Evolutionary conservation across 306 rosid species (phyloP).

Genomic region (Malus fusca): DNA sequence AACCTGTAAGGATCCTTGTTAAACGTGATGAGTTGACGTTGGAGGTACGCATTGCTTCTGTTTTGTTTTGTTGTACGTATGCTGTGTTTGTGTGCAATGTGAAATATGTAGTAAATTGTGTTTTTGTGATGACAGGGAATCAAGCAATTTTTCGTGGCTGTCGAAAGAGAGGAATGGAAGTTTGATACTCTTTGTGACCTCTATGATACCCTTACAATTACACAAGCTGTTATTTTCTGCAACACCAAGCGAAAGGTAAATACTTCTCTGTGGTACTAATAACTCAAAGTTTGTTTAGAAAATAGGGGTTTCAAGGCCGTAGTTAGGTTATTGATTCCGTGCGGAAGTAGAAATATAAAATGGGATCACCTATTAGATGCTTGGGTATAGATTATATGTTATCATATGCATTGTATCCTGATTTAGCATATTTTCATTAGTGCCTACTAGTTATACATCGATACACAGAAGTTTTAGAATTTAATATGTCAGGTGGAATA

Average conservation of each 20-base stretch:
- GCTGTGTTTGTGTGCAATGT: neutral
- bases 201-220: conserved; percentile 89
- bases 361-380: neutral
- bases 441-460: neutral
- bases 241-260: conserved; percentile 93
- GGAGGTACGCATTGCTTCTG: conserved; percentile 50
- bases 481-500: neutral
- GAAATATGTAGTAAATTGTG: conserved; percentile 10
- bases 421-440: neutral
- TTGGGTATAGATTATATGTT: neutral
- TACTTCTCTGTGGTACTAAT: neutral
- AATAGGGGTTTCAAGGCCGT: neutral
- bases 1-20: conserved; percentile 93
- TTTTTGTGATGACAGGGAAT: conserved; percentile 59
- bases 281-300: neutral
- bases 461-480: neutral
- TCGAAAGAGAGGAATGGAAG: conserved; percentile 96
- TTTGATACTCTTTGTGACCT: conserved; percentile 97
- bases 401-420: neutral
- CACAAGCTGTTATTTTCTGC: conserved; percentile 98
- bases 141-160: conserved; percentile 97
- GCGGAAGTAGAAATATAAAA: neutral
- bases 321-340: neutral
- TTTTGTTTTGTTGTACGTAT: conserved; percentile 1
- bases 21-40: conserved; percentile 98